Evolutionary conservation across 257 asterid genomes (phyloP).

Genomic region (Orobanche coerulescens): DNA sequence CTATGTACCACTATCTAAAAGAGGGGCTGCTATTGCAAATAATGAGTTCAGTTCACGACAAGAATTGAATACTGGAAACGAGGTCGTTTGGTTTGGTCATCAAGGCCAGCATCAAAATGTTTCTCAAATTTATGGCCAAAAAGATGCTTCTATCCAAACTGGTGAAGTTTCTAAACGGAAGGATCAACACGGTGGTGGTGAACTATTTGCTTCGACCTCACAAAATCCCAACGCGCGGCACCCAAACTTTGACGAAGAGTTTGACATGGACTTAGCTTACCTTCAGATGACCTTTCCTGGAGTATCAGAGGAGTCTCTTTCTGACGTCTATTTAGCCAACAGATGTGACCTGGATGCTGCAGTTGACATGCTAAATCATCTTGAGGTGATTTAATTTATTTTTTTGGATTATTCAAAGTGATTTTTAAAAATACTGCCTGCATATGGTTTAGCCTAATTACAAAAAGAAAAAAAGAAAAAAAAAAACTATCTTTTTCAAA

Average conservation of each 20-base stretch:
- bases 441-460: no score
- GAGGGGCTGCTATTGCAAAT: slow-evolving; percentile 35
- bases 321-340: slow-evolving; percentile 62
- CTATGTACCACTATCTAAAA: slow-evolving; percentile 62
- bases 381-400: slow-evolving; percentile 50
- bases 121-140: slow-evolving; percentile 24
- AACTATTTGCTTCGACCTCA: slow-evolving; percentile 46
- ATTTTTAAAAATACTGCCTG: no score
- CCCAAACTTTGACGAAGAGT: slow-evolving; percentile 35
- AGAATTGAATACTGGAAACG: slow-evolving; percentile 33
- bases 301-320: slow-evolving; percentile 63
- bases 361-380: slow-evolving; percentile 70
- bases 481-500: no score
- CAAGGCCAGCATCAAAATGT: slow-evolving; percentile 23
- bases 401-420: not conserved
- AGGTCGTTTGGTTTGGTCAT: slow-evolving; percentile 33
- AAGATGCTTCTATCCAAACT: slow-evolving; percentile 19
- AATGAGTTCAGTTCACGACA: slow-evolving; percentile 25
- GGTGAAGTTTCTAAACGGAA: slow-evolving; percentile 31
- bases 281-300: slow-evolving; percentile 74
- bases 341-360: slow-evolving; percentile 55
- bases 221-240: slow-evolving; percentile 28
- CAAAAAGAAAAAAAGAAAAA: no score
- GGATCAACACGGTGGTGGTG: slow-evolving; percentile 30
- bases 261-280: slow-evolving; percentile 54